phyloP scores from a whole-genome alignment of 139 green algal genomes.

The Edaphochlamys debaryana region DNA sequence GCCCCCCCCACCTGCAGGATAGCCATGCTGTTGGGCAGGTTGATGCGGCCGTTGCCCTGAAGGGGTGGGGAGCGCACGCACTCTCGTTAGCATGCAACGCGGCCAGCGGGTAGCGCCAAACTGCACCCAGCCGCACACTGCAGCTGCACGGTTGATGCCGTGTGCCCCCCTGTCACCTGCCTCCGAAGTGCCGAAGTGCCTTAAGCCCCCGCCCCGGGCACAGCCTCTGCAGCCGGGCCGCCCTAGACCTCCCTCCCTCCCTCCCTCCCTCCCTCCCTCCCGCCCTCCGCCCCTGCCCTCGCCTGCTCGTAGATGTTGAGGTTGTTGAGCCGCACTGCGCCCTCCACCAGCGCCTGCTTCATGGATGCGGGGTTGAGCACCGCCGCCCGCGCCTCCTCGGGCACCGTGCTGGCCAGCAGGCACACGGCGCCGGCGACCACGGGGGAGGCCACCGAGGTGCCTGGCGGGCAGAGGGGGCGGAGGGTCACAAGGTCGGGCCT shows the following conservation, averaged over 20 bases:
- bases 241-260: too few relatives aligned
- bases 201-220: too few relatives aligned
- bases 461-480: too few relatives aligned
- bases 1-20: conserved; percentile 55
- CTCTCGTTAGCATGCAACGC: too few relatives aligned
- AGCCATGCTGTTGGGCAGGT: conserved; percentile 71
- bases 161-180: too few relatives aligned
- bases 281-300: conserved; percentile 51
- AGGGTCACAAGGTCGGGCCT: too few relatives aligned
- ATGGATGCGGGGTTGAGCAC: conserved; percentile 98
- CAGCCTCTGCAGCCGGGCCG: too few relatives aligned
- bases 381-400: conserved; percentile 68
- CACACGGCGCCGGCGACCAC: conserved; percentile 95
- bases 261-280: background rate
- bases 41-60: conserved; percentile 68
- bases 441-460: conserved; percentile 95
- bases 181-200: too few relatives aligned
- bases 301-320: conserved; percentile 86
- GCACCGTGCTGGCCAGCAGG: conserved; percentile 91
- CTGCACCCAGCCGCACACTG: too few relatives aligned
- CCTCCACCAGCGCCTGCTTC: conserved; percentile 99
- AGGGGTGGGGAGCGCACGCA: conserved; percentile 13
- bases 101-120: too few relatives aligned
- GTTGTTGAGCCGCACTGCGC: conserved; percentile 74
- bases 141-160: too few relatives aligned